Evolutionary conservation across 805 yeast genomes (phyloP).

Genomic region (Ogataea paradorogensis): DNA sequence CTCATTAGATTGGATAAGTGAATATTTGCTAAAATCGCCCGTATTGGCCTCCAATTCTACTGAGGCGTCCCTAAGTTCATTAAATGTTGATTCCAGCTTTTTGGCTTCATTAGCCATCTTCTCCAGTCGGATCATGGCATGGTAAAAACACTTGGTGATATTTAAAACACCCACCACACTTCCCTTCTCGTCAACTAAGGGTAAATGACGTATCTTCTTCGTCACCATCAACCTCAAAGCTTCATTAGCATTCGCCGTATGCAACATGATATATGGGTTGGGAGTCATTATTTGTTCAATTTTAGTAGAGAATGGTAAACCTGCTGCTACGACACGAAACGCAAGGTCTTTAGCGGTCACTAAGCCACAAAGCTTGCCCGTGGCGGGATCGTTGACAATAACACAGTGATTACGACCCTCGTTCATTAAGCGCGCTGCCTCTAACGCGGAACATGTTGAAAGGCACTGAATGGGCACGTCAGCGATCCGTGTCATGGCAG

Average conservation of each 20-base stretch:
- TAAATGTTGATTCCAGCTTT: constrained; percentile 31
- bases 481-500: constrained; percentile 28
- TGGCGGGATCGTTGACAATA: constrained; percentile 32
- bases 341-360: constrained; percentile 48
- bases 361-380: constrained; percentile 36
- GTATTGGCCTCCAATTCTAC: constrained; percentile 12
- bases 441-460: constrained; percentile 32
- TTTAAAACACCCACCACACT: constrained; percentile 42
- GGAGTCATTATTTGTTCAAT: constrained; percentile 40
- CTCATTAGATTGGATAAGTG: constrained; percentile 15
- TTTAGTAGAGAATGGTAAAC: constrained; percentile 24
- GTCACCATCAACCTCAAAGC: constrained; percentile 43
- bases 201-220: constrained; percentile 42
- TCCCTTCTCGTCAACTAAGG: constrained; percentile 36
- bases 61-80: constrained; percentile 26
- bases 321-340: constrained; percentile 37
- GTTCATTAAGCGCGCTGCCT: constrained; percentile 38
- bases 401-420: constrained; percentile 41
- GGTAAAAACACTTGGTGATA: constrained; percentile 46
- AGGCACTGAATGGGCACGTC: constrained; percentile 38
- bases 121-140: constrained; percentile 43
- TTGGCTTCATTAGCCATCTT: constrained; percentile 38
- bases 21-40: constrained; percentile 20
- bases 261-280: constrained; percentile 36
- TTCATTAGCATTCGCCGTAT: constrained; percentile 38